Percentiles rank a stretch among this genome's conserved stretches.
Conservation (phyloP, 2,329 filamentous ascomycete genomes). For the Elsinoe batatas region DNA sequence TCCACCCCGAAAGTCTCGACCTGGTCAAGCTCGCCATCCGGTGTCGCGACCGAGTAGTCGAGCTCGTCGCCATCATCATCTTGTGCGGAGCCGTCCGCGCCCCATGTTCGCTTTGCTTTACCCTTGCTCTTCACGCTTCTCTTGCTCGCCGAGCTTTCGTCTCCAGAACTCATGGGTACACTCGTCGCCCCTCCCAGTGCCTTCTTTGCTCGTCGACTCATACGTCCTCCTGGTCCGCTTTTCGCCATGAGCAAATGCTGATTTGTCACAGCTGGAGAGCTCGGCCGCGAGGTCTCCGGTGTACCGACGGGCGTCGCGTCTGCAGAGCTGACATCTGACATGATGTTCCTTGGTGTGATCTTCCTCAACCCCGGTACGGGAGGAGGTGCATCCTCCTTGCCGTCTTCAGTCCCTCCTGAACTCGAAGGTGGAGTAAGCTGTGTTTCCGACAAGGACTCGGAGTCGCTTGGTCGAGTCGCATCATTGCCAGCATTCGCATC, state of each 20-base stretch:
- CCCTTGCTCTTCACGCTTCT: conserved; percentile 40
- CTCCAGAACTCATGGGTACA: conserved; percentile 66
- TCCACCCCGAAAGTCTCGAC: conserved; percentile 56
- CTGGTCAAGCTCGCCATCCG: conserved; percentile 41
- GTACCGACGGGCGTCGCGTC: conserved; percentile 62
- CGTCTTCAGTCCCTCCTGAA: conserved; percentile 38
- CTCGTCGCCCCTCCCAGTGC: conserved; percentile 41
- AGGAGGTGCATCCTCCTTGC: conserved; percentile 44
- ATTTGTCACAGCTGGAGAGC: conserved; percentile 53
- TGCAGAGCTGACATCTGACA: conserved; percentile 40
- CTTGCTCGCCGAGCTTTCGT: conserved; percentile 54
- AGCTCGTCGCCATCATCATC: conserved; percentile 66
- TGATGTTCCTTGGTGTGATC: conserved; percentile 24
- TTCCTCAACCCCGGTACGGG: conserved; percentile 44
- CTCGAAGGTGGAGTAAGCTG: conserved; percentile 46
- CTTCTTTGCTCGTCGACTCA: conserved; percentile 70
- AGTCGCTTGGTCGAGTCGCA: conserved; percentile 15
- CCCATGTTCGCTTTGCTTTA: conserved; percentile 89
- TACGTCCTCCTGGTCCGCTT: conserved; percentile 61
- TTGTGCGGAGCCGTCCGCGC: conserved; percentile 77
- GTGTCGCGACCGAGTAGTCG: conserved; percentile 71
- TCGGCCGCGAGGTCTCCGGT: conserved; percentile 68
- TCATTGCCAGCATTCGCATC: conserved; percentile 44
- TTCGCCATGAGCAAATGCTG: conserved; percentile 62
- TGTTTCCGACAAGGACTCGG: conserved; percentile 21